These are phyloP conservation scores for Suillus subluteus DNA, from an alignment of 768 basidiomycete species.

Conservation along the genomic window DNA sequence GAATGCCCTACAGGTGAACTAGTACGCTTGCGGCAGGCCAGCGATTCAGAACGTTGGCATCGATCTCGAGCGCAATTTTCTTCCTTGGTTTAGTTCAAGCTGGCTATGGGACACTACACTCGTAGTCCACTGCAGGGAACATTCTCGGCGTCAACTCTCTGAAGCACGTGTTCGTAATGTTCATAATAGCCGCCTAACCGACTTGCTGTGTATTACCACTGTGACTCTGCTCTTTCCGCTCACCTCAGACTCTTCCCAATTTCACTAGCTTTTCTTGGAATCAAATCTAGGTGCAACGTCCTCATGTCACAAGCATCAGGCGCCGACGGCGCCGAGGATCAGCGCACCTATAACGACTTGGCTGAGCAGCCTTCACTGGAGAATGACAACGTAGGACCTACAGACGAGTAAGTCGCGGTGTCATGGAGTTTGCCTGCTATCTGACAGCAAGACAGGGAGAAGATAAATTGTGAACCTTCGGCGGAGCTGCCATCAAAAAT, in stretches of 20 bases:
- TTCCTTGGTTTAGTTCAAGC: no score
- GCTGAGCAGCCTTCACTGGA: no score
- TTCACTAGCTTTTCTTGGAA: neutral
- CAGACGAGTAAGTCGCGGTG: neutral
- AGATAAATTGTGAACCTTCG: neutral
- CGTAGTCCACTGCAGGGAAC: neutral
- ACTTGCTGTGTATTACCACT: neutral
- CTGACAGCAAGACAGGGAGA: neutral
- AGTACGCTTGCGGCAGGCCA: no score
- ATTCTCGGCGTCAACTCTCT: neutral
- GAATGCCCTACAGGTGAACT: no score
- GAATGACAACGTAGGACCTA: neutral
- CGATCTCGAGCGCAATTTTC: neutral
- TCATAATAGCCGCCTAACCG: neutral
- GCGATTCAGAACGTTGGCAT: no score
- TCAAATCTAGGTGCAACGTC: neutral
- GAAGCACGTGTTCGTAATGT: neutral
- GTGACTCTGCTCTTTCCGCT: neutral
- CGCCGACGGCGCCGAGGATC: neutral
- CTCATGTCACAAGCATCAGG: neutral
- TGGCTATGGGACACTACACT: neutral
- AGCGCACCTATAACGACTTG: neutral
- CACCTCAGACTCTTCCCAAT: neutral
- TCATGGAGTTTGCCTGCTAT: neutral
- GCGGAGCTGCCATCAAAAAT: neutral